Conservation (phyloP, 2,329 filamentous ascomycete genomes). For the Paraphaeosphaeria sporulosa region DNA sequence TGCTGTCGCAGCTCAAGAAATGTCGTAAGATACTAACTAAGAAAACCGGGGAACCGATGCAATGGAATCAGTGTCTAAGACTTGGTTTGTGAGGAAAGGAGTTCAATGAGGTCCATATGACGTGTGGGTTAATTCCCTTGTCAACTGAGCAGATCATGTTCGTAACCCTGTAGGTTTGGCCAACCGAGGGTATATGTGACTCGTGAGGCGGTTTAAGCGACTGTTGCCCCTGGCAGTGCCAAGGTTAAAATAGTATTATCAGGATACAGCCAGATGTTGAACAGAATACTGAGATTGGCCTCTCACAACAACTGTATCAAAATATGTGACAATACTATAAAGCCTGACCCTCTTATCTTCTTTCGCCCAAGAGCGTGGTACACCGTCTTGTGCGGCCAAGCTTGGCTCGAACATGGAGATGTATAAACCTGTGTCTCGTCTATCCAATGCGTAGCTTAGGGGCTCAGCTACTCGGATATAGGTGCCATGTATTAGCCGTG, state of each 20-base stretch:
- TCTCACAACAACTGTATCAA: no score
- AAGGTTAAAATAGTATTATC: background rate
- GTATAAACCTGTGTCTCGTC: no score
- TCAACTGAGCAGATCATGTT: conserved; percentile 10
- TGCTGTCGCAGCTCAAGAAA: background rate
- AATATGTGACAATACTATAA: no score
- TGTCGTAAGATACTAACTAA: conserved; percentile 1
- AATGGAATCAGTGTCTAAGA: background rate
- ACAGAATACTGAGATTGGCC: no score
- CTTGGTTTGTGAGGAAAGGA: background rate
- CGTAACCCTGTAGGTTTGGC: conserved; percentile 4
- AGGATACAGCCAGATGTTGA: background rate
- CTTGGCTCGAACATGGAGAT: no score
- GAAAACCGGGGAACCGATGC: background rate
- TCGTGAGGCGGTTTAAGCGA: background rate
- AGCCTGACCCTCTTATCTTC: no score
- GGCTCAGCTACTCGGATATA: no score
- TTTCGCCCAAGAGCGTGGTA: no score
- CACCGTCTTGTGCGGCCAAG: no score
- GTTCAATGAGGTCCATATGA: conserved; percentile 9
- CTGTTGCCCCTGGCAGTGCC: background rate
- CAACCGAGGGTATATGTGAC: conserved; percentile 7
- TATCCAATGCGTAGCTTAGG: background rate
- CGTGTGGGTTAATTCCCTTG: background rate
- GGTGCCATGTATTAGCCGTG: background rate